Percentiles rank a stretch among this genome's conserved stretches.
Conservation (phyloP, 78 protist species). For the Dictyostelium firmibasis region DNA sequence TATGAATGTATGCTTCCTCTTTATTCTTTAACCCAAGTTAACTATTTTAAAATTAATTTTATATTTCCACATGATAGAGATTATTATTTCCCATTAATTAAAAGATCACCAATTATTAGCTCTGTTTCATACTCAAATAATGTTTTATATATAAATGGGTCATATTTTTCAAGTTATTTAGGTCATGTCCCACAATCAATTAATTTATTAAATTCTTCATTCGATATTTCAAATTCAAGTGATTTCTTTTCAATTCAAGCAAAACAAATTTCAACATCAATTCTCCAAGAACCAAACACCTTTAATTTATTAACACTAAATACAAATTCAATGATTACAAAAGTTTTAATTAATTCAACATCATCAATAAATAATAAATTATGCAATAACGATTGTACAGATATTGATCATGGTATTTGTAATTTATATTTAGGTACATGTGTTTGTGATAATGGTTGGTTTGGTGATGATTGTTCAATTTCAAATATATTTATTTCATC, state of each 20-base stretch:
- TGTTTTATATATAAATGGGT: neutral
- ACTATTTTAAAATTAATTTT: neutral
- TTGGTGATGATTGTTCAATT: neutral
- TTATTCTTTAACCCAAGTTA: neutral
- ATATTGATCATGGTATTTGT: neutral
- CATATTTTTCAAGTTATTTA: neutral
- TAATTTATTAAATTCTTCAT: neutral
- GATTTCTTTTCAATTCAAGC: neutral
- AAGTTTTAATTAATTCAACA: neutral
- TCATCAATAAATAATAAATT: neutral
- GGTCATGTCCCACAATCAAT: neutral
- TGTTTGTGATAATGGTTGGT: neutral
- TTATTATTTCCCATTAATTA: neutral
- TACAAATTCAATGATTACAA: neutral
- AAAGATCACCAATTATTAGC: neutral
- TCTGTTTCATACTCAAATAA: neutral
- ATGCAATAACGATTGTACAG: neutral
- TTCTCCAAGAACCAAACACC: neutral
- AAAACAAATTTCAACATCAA: too few species aligned
- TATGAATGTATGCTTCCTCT: neutral
- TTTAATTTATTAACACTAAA: neutral
- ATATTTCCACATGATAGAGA: neutral
- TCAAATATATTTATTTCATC: neutral
- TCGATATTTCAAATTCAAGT: neutral
- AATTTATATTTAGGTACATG: neutral